These are phyloP conservation scores for Penicillium glabrum DNA, from an alignment of 2,329 filamentous ascomycete genomes.

Conservation along the genomic window DNA sequence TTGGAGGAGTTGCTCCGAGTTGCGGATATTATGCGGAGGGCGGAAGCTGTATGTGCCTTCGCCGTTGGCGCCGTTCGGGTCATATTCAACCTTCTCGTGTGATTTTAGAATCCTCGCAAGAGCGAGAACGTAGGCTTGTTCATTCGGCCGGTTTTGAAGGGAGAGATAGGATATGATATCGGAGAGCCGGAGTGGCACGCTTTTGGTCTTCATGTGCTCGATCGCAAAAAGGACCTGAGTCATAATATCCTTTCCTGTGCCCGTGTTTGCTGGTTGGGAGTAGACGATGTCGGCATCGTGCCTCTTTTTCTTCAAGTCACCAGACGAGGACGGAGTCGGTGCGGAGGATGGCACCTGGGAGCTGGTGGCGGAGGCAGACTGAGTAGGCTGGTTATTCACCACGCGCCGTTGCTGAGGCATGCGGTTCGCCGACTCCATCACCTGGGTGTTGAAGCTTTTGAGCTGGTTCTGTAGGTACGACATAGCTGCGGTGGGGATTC, in stretches of 20 bases:
- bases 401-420: slow-evolving; percentile 55
- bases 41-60: slow-evolving; percentile 78
- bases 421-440: slow-evolving; percentile 64
- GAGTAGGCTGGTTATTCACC: slow-evolving; percentile 51
- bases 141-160: slow-evolving; percentile 62
- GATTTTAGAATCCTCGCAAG: slow-evolving; percentile 68
- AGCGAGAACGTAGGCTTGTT: slow-evolving; percentile 57
- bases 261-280: slow-evolving; percentile 74
- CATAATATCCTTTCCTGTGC: slow-evolving; percentile 76
- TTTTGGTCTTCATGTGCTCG: slow-evolving; percentile 73
- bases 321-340: slow-evolving; percentile 31
- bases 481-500: slow-evolving; percentile 45
- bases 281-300: slow-evolving; percentile 59
- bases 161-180: slow-evolving; percentile 81
- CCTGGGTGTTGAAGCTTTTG: slow-evolving; percentile 61
- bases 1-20: slow-evolving; percentile 72
- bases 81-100: slow-evolving; percentile 62
- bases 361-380: slow-evolving; percentile 60
- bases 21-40: slow-evolving; percentile 79
- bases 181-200: slow-evolving; percentile 66
- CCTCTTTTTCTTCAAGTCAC: slow-evolving; percentile 59
- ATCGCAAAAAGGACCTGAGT: slow-evolving; percentile 87
- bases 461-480: slow-evolving; percentile 67
- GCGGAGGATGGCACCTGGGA: slow-evolving; percentile 47
- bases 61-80: slow-evolving; percentile 62